A percentile compares a stretch with the other conserved stretches of the same genome.
Evolutionary conservation across 1,139 yeast genomes (phyloP).

Genomic region (Pichia sp.): DNA sequence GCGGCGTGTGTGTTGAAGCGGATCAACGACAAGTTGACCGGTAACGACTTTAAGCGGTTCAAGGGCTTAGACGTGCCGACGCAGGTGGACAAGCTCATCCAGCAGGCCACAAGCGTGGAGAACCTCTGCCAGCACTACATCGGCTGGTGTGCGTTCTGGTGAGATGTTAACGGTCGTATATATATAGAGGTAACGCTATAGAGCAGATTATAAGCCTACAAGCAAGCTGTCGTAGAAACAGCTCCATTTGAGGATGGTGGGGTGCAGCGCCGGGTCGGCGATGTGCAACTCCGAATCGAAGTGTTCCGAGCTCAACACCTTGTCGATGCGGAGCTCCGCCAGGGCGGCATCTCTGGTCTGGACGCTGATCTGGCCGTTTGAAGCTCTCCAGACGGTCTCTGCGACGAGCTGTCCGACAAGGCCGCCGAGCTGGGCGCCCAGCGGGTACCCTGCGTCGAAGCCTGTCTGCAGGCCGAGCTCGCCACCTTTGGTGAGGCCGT

Average conservation of each 20-base stretch:
- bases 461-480: conserved; percentile 72
- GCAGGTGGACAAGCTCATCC: conserved; percentile 90
- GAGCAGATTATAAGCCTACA: too few relatives aligned
- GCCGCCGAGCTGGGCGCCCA: conserved; percentile 68
- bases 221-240: neutral
- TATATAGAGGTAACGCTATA: neutral
- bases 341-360: conserved; percentile 34
- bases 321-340: conserved; percentile 47
- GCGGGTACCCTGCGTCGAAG: conserved; percentile 73
- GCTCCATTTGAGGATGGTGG: conserved; percentile 39
- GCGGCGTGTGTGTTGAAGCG: conserved; percentile 87
- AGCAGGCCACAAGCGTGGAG: conserved; percentile 95
- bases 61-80: conserved; percentile 74
- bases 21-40: conserved; percentile 87
- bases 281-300: conserved; percentile 49
- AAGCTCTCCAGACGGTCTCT: conserved; percentile 18
- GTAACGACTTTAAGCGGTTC: conserved; percentile 80
- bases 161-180: neutral
- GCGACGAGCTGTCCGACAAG: conserved; percentile 68
- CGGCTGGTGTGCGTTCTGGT: conserved; percentile 99
- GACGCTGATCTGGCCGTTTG: conserved; percentile 21
- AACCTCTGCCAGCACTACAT: conserved; percentile 94
- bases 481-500: conserved; percentile 70
- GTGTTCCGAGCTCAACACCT: conserved; percentile 45
- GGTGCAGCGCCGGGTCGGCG: conserved; percentile 33